These are phyloP conservation scores for Populus hybrid DNA, from an alignment of 441 rosid species.

Conservation along the genomic window DNA sequence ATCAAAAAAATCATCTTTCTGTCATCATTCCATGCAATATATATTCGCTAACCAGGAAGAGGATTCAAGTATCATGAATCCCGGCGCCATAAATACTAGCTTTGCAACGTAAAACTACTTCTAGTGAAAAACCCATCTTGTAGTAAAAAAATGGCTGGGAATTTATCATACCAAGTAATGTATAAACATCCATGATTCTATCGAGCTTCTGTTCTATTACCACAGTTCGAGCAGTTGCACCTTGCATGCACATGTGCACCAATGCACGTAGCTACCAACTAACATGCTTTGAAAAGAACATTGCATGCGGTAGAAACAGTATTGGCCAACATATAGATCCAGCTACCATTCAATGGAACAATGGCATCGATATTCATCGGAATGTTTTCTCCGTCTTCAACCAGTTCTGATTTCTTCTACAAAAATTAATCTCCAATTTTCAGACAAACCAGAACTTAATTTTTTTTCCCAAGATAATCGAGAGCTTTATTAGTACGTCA, in stretches of 20 bases:
- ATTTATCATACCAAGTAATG: too few species aligned
- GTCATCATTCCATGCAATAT: too few species aligned
- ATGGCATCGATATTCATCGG: neutral
- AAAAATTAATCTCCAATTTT: neutral
- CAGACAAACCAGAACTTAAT: neutral
- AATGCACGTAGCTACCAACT: neutral
- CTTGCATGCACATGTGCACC: neutral
- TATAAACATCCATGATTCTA: neutral
- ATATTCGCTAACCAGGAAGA: neutral
- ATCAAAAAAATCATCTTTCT: too few species aligned
- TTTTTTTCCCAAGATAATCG: too few species aligned
- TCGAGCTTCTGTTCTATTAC: too few species aligned
- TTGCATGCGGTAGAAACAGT: neutral
- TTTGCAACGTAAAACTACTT: too few species aligned
- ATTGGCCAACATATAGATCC: neutral
- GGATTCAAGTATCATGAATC: neutral
- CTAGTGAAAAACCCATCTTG: neutral
- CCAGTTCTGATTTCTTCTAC: neutral
- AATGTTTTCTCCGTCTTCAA: neutral
- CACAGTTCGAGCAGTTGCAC: too few species aligned
- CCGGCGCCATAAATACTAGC: neutral
- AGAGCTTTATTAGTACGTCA: too few species aligned
- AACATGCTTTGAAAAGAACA: neutral
- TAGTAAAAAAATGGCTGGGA: neutral
- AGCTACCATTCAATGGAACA: conserved; percentile 16